Base-by-base conservation (phyloP, 768 basidiomycete species). In the Scleroderma citrinum region DNA sequence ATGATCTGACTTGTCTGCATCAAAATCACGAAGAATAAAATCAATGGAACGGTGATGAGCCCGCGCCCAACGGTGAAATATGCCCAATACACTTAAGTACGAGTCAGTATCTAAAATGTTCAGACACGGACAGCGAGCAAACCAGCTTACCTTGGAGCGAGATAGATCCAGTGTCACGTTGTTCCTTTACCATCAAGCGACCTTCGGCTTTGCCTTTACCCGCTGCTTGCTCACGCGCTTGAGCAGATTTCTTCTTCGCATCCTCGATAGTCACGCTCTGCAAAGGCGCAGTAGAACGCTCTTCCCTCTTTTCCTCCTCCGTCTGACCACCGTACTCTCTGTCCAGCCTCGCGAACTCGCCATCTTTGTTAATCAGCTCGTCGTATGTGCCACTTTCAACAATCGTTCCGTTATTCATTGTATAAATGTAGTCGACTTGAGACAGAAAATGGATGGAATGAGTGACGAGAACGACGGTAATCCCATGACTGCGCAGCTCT, bases 191-290 rank as follows among this genome's bases (percentile, higher is more conserved):
- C 44, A 87, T 85, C 21, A 88, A 69, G 19, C 78, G 73, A 10
- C 84, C 85, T 61, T 83, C 82, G 0, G 82, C 66, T 62, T 78
- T 83, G 3, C 82, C 83, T 0, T 74, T 81, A 0, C 82, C 83
- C 0, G 72, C 71, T 4, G 72, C 76, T 3, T 61, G 49, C 49
- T 68, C 58, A 39, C 60, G 55, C 2, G 61, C 58, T 21, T 59
- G 56, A 8, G 69, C 64, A 2, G 73, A 66, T 56, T 74, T 76
- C 31, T 55, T 53, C 56, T 71, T 72, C 35, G 61, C 61, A 48
- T 66, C 62, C 17, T 71, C 69, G 3, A 73, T 57, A 2, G 57
- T 60, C 3, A 51, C 43, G 4, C 46, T 55, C 19, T 54, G 19
- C 3, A 12, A 35, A 13, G 34, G 6, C 45, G 47, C 12, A 31